Percentiles rank a stretch among this genome's conserved stretches.
Evolutionary conservation across 192 early-diverging fungal species (phyloP).

Genomic region (Coemansia javaensis): DNA sequence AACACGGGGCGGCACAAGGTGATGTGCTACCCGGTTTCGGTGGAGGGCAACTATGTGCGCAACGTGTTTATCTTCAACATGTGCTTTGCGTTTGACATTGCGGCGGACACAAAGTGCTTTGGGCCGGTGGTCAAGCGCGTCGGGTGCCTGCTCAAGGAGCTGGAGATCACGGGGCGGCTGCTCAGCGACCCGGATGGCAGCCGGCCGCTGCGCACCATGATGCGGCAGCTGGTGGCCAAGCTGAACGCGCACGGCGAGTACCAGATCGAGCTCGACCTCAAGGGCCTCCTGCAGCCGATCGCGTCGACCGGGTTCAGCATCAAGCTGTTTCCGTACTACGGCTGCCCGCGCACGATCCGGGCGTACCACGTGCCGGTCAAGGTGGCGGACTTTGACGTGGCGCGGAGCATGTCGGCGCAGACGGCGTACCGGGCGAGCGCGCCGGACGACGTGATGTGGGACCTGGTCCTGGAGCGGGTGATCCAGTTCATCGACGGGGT

Average conservation of each 20-base stretch:
- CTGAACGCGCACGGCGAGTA: conserved; percentile 45
- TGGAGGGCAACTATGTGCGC: conserved; percentile 57
- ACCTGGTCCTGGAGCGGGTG: conserved; percentile 81
- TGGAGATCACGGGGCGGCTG: conserved; percentile 62
- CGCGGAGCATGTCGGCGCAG: conserved; percentile 22
- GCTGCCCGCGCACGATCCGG: conserved; percentile 16
- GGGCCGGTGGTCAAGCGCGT: conserved; percentile 87
- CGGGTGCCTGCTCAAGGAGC: conserved; percentile 68
- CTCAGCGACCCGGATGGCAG: conserved; percentile 30
- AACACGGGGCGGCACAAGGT: conserved; percentile 36
- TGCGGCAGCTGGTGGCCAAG: conserved; percentile 42
- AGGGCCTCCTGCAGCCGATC: conserved; percentile 33
- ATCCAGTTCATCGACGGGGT: conserved; percentile 79
- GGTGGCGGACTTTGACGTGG: conserved; percentile 36
- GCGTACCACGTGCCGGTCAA: conserved; percentile 38
- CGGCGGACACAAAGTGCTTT: conserved; percentile 74
- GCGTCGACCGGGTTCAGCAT: conserved; percentile 36
- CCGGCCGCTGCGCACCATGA: conserved; percentile 27
- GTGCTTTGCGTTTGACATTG: conserved; percentile 88
- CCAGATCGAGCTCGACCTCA: conserved; percentile 44
- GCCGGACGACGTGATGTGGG: conserved; percentile 79
- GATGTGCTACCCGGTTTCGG: conserved; percentile 46
- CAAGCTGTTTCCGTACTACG: conserved; percentile 46
- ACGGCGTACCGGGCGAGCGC: conserved; percentile 60
- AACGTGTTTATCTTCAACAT: conserved; percentile 91